These are phyloP conservation scores for Camellia lanceoleosa DNA, from an alignment of 148 eudicot species.

Conservation along the genomic window DNA sequence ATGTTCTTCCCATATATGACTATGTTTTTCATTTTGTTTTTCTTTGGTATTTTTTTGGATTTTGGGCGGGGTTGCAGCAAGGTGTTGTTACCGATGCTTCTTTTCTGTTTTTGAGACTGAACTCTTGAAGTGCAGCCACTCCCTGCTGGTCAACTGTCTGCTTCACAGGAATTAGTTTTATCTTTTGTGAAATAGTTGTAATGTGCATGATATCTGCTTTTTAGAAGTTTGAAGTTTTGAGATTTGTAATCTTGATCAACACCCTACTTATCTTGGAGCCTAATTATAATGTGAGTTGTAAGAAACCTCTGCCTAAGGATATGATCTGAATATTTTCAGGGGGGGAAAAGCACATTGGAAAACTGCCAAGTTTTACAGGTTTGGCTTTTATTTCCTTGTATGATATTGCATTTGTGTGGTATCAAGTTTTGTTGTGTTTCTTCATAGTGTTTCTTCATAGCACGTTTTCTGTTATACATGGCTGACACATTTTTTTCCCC, in stretches of 20 bases:
- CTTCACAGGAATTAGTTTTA: not conserved
- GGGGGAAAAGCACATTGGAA: conserved; percentile 91
- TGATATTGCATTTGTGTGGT: not conserved
- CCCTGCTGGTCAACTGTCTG: not conserved
- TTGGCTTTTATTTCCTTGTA: conserved; percentile 7
- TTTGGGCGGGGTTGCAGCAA: not conserved
- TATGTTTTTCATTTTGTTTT: not conserved
- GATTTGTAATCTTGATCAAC: not conserved
- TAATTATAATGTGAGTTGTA: not conserved
- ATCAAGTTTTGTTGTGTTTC: too few species aligned
- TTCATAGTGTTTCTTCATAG: too few species aligned
- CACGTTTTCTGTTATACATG: too few species aligned
- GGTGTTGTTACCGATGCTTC: not conserved
- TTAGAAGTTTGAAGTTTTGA: not conserved
- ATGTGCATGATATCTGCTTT: not conserved
- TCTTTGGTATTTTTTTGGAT: not conserved
- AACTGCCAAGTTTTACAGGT: conserved; percentile 99
- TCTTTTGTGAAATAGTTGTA: not conserved
- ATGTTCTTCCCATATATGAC: not conserved
- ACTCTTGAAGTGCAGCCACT: not conserved
- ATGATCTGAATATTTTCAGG: conserved; percentile 47
- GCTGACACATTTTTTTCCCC: too few species aligned
- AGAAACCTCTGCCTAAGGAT: conserved; percentile 12
- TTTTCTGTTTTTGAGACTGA: not conserved
- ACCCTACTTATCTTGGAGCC: not conserved